Conservation (phyloP, 2,329 filamentous ascomycete species). For the Colletotrichum zoysiae region DNA sequence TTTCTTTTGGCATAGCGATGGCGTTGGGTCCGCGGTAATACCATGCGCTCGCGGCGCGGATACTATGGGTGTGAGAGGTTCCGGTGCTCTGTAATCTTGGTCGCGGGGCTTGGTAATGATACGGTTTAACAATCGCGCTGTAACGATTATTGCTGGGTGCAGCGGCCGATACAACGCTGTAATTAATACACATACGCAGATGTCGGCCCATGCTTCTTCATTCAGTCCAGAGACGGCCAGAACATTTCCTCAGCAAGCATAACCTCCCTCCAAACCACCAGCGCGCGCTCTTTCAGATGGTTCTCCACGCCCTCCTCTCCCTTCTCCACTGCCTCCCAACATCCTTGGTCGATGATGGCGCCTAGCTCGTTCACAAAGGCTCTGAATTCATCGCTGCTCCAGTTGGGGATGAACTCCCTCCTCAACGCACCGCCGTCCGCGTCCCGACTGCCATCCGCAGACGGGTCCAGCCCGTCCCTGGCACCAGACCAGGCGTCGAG, state of each 20-base stretch:
- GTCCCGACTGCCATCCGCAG: conserved; percentile 53
- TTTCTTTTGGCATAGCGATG: conserved; percentile 33
- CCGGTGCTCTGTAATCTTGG: background rate
- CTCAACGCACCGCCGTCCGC: conserved; percentile 74
- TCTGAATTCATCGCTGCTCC: conserved; percentile 72
- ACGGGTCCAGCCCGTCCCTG: conserved; percentile 51
- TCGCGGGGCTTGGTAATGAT: background rate
- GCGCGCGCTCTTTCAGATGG: conserved; percentile 53
- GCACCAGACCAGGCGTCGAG: conserved; percentile 70
- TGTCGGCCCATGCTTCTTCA: background rate
- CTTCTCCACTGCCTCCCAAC: conserved; percentile 53
- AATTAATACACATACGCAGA: too few species aligned
- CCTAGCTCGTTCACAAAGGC: conserved; percentile 69
- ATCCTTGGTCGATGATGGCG: conserved; percentile 66
- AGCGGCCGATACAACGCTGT: background rate
- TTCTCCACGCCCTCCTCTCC: conserved; percentile 49
- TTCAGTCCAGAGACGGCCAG: conserved; percentile 59
- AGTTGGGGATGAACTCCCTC: conserved; percentile 76
- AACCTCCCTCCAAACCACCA: conserved; percentile 62
- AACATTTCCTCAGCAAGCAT: conserved; percentile 70
- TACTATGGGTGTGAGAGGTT: background rate
- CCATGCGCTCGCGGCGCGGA: conserved; percentile 15
- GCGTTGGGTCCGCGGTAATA: conserved; percentile 39
- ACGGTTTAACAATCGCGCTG: background rate
- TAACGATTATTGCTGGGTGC: background rate